A percentile compares a stretch with the other conserved stretches of the same genome.
These are phyloP conservation scores for Lycium barbarum DNA, from an alignment of 257 asterid species.

Conservation along the genomic window DNA sequence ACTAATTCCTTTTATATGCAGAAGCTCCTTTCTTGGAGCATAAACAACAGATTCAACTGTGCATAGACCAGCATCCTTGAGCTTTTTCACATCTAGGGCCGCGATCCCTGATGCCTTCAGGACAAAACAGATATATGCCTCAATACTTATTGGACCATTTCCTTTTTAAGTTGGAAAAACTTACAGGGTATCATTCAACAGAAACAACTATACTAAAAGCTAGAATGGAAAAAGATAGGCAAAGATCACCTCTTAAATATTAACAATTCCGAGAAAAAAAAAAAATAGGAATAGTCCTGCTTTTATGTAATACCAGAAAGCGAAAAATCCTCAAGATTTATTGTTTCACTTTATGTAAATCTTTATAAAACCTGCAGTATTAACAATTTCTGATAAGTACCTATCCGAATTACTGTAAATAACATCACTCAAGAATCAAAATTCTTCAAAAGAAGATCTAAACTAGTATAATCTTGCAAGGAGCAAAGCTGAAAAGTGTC, in stretches of 20 bases:
- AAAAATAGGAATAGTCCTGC: neutral
- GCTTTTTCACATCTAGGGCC: constrained; percentile 89
- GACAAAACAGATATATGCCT: neutral
- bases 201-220: constrained; percentile 22
- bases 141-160: neutral
- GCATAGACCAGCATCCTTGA: constrained; percentile 90
- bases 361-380: neutral
- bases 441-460: constrained; percentile 15
- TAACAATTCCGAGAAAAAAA: neutral
- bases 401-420: neutral
- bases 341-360: neutral
- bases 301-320: neutral
- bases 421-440: neutral
- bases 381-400: neutral
- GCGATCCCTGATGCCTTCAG: constrained; percentile 85
- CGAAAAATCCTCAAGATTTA: neutral
- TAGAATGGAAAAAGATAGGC: neutral
- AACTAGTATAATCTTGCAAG: neutral
- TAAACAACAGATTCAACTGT: constrained; percentile 91
- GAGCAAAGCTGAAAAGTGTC: constrained; percentile 12
- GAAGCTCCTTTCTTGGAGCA: constrained; percentile 95
- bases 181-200: constrained; percentile 11
- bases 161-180: neutral
- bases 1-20: constrained; percentile 91
- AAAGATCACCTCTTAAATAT: neutral